Base-by-base conservation (phyloP, 441 rosid species). In the Erodium moschatum region DNA sequence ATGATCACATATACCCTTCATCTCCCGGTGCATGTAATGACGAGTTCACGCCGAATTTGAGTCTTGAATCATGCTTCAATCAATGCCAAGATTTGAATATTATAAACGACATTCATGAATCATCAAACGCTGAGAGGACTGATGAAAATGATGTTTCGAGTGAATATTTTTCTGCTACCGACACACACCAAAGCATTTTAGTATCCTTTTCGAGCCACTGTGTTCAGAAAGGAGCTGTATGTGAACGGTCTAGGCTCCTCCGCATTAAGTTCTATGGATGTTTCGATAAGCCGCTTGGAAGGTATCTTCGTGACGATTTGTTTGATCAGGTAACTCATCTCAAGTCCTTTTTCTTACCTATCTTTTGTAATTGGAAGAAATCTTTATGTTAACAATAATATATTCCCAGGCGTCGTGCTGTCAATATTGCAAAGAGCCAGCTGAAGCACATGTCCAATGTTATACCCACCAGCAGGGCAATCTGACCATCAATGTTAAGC, bases 361-460 rank as follows among this genome's bases (percentile, higher is more conserved):
- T 52, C 18, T 5, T 52, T n/a, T 15, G 20, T 52, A 13, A 15
- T 52, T 1, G 1, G 19, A 6, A 66, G 7, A 33, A 33, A 27
- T 0, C 46, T 15, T 44, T 15, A 52, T 52, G 18, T 52, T 52
- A 5, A 52, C 20, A 15, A 6, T 52, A 52, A 52, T 52, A 0
- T 52, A 71, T 56, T 77, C 13, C 62, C 82, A 92, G 99, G 79
- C 75, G 73, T 87, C 84, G 64, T 80, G 78, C 44, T 95, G 99
- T 33, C 78, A 75, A 50, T 86, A 88, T 65, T 95, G 99, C 79
- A 89, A 87, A 80, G 88, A 87, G 97, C 95, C 97, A 68, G 81
- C 98, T 67, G 97, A 92, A 82, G 97, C 99, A 62, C 99, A 95
- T 72, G 92, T 95, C 72, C 97, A 92, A 66, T 92, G 99, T 76